Evolutionary conservation across 108 stramenopile genomes (phyloP).

Genomic region (Stephanodiscus minutulus): DNA sequence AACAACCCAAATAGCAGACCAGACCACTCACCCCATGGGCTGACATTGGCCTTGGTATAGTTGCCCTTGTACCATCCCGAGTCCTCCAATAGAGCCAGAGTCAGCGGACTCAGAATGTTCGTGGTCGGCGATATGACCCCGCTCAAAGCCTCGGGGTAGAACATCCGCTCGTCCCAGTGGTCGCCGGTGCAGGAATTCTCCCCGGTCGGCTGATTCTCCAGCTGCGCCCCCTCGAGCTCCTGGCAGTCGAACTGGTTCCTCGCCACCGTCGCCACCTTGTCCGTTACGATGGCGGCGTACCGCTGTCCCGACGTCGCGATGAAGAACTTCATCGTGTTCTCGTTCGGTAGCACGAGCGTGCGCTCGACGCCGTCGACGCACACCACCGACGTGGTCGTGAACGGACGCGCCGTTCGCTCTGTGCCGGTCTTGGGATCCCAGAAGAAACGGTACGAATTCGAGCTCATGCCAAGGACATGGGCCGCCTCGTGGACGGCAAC

Average conservation of each 20-base stretch:
- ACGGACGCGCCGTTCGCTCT: conserved; percentile 71
- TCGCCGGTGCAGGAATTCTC: conserved; percentile 79
- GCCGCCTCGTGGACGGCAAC: conserved; percentile 82
- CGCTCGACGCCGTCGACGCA: conserved; percentile 77
- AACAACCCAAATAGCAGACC: neutral
- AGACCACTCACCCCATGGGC: conserved; percentile 50
- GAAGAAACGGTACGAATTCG: conserved; percentile 80
- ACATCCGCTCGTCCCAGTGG: conserved; percentile 86
- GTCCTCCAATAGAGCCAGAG: conserved; percentile 82
- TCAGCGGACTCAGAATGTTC: conserved; percentile 70
- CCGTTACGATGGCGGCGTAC: conserved; percentile 80
- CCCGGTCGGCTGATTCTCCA: conserved; percentile 87
- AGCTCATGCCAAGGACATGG: conserved; percentile 76
- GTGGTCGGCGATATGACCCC: conserved; percentile 79
- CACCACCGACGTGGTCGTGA: conserved; percentile 59
- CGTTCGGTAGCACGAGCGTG: conserved; percentile 61
- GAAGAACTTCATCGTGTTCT: conserved; percentile 79
- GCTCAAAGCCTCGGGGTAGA: conserved; percentile 67
- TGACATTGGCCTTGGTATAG: conserved; percentile 39
- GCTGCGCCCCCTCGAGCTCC: conserved; percentile 55
- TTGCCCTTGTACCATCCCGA: conserved; percentile 86
- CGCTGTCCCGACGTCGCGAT: conserved; percentile 67
- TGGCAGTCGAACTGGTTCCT: conserved; percentile 89
- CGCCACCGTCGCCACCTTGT: conserved; percentile 72
- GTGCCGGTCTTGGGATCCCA: conserved; percentile 78